Conservation (phyloP, 208 protist genomes). For the Trypanosoma avium region DNA sequence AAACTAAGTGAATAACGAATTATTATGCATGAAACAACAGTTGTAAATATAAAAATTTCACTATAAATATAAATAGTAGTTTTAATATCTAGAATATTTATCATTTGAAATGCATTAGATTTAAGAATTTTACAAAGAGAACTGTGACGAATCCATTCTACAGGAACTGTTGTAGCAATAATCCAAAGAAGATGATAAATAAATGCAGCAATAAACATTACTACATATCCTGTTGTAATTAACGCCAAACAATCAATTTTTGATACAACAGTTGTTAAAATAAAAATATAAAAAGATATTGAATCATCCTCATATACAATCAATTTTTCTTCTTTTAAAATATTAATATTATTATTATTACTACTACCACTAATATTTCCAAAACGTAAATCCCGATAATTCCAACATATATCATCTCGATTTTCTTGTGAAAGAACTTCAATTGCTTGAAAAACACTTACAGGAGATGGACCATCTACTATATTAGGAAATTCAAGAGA, state of each 20-base stretch:
- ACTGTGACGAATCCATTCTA: constrained; percentile 12
- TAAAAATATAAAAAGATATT: constrained; percentile 24
- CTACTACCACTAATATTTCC: neutral
- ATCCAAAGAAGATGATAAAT: neutral
- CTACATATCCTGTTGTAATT: constrained; percentile 13
- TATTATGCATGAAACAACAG: constrained; percentile 3
- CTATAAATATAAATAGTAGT: constrained; percentile 8
- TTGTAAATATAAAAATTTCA: constrained; percentile 3
- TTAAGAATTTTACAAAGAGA: constrained; percentile 5
- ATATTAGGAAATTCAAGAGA: neutral
- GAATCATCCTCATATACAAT: constrained; percentile 20
- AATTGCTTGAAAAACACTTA: constrained; percentile 20
- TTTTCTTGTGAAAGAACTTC: constrained; percentile 10
- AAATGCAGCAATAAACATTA: constrained; percentile 9
- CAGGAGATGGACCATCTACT: neutral
- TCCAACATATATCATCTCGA: constrained; percentile 16
- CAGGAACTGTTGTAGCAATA: constrained; percentile 3
- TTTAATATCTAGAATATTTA: constrained; percentile 3
- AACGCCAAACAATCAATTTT: constrained; percentile 22
- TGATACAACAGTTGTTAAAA: constrained; percentile 17
- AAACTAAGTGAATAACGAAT: constrained; percentile 10
- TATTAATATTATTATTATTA: neutral
- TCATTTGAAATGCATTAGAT: constrained; percentile 3
- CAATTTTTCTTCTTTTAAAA: neutral
- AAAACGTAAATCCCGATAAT: constrained; percentile 9